Base-by-base conservation (phyloP, 2,329 filamentous ascomycete genomes). In the Tolypocladium ovalisporum region DNA sequence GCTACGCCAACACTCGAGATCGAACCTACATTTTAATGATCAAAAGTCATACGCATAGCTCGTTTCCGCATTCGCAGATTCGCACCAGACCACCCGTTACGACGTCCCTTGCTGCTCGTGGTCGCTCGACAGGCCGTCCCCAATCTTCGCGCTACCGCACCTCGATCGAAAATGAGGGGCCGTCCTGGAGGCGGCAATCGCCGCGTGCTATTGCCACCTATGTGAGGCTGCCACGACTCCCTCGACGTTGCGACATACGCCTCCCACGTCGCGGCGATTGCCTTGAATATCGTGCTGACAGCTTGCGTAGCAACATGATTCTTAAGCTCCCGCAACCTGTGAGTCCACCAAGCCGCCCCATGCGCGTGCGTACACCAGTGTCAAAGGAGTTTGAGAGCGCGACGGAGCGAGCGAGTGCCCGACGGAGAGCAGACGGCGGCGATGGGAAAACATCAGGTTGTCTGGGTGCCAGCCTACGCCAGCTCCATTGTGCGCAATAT, bases 311-410 rank as follows among this genome's bases (percentile, higher is more conserved):
- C 77, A 76, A 77, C 66, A 73, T 75, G 63, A 76, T 77, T 61
- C 77, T 77, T 84, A 96, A 94, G 79, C 87, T 97, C 42, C 83
- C 97, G 12, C 92, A 86, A 67, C 76, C 74, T 52, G 73, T 75
- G 60, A 73, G 73, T 73, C 27, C 12, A 15, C 19, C 37, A 19
- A 52, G 29, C 3, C 29, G 29, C 29, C 19, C 22, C n/a, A 15
- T 5, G 47, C 19, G 47, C 29, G 1, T n/a, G 47, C n/a, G 4
- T 15, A 29, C 29, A 10, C 47, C 47, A 8, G 29, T 35, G 10
- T 10, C 47, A 29, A 12, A 8, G 29, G 5, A 35, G 47, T 52
- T 22, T 12, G 9, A 52, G 47, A 52, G 47, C 47, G 47, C 29
- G 47, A 52, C 29, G 29, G 29, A 35, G 47, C 47, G 47, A 34